Conservation (phyloP, 345 rosid species). For the Lumnitzera littorea region DNA sequence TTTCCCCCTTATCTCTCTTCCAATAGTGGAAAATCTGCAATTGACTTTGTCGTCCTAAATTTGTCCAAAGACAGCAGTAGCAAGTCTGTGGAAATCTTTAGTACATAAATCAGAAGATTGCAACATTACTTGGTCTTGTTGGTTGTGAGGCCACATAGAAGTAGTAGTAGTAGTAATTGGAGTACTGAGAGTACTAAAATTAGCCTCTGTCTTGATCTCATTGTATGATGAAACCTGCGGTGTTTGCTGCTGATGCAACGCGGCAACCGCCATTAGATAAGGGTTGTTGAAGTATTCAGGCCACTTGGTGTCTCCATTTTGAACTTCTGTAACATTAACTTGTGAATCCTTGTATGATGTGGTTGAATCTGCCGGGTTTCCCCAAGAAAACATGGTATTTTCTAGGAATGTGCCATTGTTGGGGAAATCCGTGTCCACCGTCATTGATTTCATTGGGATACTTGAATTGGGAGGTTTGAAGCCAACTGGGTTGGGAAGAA, state of each 20-base stretch:
- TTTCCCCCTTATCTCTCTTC: too few species aligned
- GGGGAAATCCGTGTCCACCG: neutral
- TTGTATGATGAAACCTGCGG: conserved; percentile 6
- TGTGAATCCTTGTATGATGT: conserved; percentile 1
- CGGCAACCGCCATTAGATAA: neutral
- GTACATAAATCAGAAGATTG: conserved; percentile 4
- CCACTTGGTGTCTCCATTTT: conserved; percentile 5
- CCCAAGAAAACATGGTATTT: conserved; percentile 9
- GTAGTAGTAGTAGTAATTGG: neutral
- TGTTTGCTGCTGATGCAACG: conserved; percentile 1
- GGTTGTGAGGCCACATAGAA: conserved; percentile 11
- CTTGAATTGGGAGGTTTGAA: conserved; percentile 1
- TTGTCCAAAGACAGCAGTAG: conserved; percentile 9
- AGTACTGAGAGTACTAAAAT: conserved; percentile 1
- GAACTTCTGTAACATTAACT: too few species aligned
- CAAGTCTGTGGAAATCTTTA: conserved; percentile 9
- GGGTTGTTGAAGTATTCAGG: conserved; percentile 5
- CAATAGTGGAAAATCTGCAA: too few species aligned
- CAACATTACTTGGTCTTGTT: conserved; percentile 6
- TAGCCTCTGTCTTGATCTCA: conserved; percentile 9
- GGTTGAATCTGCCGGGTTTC: conserved; percentile 1
- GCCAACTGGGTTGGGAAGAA: conserved; percentile 3
- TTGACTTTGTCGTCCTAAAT: neutral
- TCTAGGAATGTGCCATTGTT: conserved; percentile 5
- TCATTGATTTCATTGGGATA: neutral